Evolutionary conservation across 345 rosid species (phyloP), one percentile per base, ranked within the genome.

Genomic region (Punica granatum): DNA sequence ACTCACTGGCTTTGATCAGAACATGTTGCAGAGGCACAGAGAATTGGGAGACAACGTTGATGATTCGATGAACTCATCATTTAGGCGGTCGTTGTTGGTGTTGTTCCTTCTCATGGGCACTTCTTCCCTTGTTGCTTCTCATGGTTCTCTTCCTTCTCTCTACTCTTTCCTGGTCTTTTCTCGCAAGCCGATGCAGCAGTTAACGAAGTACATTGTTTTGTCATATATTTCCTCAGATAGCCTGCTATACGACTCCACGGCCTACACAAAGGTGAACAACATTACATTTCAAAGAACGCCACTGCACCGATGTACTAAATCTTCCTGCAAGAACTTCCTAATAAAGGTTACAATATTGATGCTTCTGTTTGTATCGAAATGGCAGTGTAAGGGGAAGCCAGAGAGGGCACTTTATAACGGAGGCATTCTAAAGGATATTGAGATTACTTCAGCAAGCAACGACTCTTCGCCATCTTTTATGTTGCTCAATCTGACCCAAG

Each of bases 351-450:
- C 16, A 11, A 39, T 2, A 13, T 36, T 49, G 34, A 1, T 25
- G 1, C 14, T n/a, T 36, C 36, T 26, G 14, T 33, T 32, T 67
- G 53, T 13, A 6, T 48, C 33, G 60, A 48, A 70, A 67, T 46
- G 66, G 70, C 91, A 92, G 97, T 92, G 97, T 61, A 84, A 78
- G 80, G 69, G 37, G 33, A 65, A 61, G 46, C 87, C 97, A 54
- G 92, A 87, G 77, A 59, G 71, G 58, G 80, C 97, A 25, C 87
- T 90, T 0, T 87, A 88, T 79, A 70, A 72, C 65, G 97, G 97
- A 81, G 98, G 98, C 54, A 80, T 88, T 26, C 80, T 93, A 11
- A 78, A 73, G 65, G 74, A 21, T 60, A n/a, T 41, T 18, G 30
- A 46, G 28, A 32, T 12, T 3, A 51, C 39, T 23, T 35, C 21